phyloP scores from a whole-genome alignment of 2,329 filamentous ascomycete species.

The Lasiodiplodia sp. region DNA sequence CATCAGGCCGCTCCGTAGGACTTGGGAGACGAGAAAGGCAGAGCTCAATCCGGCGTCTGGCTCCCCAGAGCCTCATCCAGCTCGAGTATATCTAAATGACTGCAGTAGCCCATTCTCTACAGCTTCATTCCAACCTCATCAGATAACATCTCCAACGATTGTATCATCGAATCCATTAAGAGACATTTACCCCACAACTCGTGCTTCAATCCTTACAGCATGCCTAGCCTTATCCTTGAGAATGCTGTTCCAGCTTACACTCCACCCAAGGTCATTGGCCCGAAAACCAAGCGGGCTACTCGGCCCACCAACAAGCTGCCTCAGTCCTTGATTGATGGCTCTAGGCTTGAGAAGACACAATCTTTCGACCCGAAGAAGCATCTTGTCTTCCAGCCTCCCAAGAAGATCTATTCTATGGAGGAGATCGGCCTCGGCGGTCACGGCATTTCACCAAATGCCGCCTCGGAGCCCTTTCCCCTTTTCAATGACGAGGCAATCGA shows the following conservation, averaged over 20 bases:
- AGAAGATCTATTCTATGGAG: conserved; percentile 28
- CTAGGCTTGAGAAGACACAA: not conserved
- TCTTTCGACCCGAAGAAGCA: conserved; percentile 29
- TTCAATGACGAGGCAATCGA: conserved; percentile 32
- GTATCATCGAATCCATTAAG: not conserved
- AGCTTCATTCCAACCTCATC: not conserved
- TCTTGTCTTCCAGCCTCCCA: conserved; percentile 16
- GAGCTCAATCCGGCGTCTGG: not conserved
- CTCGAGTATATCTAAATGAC: not conserved
- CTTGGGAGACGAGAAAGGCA: not conserved
- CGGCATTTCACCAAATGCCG: conserved; percentile 24
- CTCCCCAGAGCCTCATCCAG: not conserved
- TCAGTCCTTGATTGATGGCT: not conserved
- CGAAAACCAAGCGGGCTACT: conserved; percentile 5
- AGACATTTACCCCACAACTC: not conserved
- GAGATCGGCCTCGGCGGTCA: conserved; percentile 26
- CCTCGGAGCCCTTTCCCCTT: conserved; percentile 33
- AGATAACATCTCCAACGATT: not conserved
- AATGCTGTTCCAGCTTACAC: not conserved
- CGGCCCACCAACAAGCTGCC: conserved; percentile 13
- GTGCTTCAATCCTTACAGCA: not conserved
- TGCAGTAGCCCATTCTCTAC: not conserved
- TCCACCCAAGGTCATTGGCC: not conserved
- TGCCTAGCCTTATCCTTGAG: conserved; percentile 5
- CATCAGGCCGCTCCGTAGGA: not conserved